Base-by-base conservation (phyloP, 495 filamentous ascomycete species). In the Parathielavia appendiculata region DNA sequence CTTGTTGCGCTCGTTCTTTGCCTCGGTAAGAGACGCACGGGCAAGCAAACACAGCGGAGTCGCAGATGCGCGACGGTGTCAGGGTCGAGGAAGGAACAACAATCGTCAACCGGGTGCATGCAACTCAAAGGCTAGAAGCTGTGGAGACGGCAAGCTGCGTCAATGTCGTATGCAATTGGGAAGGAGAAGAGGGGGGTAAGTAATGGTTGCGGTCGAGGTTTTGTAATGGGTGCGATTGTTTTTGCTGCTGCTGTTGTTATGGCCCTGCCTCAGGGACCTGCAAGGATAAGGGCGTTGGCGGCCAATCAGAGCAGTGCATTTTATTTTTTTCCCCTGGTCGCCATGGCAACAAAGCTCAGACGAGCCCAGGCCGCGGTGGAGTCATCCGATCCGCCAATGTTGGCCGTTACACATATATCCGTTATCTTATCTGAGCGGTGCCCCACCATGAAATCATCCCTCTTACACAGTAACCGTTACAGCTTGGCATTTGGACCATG, bases 121-220 rank as follows among this genome's bases (percentile, higher is more conserved):
- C 14, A 10, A 16, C 39, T 44, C 14, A 17, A 30, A 35, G 11
- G n/a, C 36, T 20, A 16, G 6, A 35, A 20, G 54, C 54, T 39
- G 36, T 12, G 13, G 17, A 0, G 16, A 22, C 41, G 34, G 44
- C 45, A 57, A 34, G 8, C 47, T 22, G 47, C 39, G 32, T 50
- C 34, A 17, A 49, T 56, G 61, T 40, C 5, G 49, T 39, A 51
- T 63, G 61, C 61, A 56, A 59, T 56, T 53, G 61, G 61, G 56
- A 63, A 63, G 51, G 61, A 55, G 56, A 45, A 22, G 10, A 54
- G 55, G 51, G 30, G 40, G 52, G 41, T 46, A 59, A 39, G 30
- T 46, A 41, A 45, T 40, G 38, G 20, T 49, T 16, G 44, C 16
- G 46, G 44, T 17, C 45, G 48, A 56, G 52, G 48, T 63, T 63